Base-by-base conservation (phyloP, 129 eudicot genomes). In the Escallonia herrerae region DNA sequence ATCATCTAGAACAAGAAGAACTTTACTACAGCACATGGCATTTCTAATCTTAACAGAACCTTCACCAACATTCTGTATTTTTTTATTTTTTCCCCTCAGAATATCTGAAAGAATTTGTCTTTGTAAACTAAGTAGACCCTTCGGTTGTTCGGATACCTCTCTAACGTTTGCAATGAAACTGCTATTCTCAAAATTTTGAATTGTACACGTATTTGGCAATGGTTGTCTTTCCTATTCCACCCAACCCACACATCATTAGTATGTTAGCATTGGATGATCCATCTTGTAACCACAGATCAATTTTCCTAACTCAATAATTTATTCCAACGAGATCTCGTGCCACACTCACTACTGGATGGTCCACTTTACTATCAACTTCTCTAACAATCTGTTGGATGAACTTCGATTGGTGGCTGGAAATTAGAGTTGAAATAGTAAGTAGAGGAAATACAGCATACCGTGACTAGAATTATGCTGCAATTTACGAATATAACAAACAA, bases 1-100 rank as follows among this genome's bases (percentile, higher is more conserved):
- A 50, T 64, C 69, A 49, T 64, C 69, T 3, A 64, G 58, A 48
- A 64, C 69, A 2, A 64, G 56, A 49, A 64, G 69, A 48, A 47
- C 69, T 12, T 57, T 57, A 6, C 37, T 57, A 12, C 40, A 4
- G 2, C 42, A 14, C 38, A 33, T 4, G 42, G 42, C 42, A 57
- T 57, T 4, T 57, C 37, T 6, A 3, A 57, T 57, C 62, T 5
- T 57, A 15, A 4, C 40, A 22, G 10, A 15, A 2, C 39, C 40
- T 12, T 57, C 40, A 56, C 4, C 60, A 22, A 22, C 2, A 33
- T 37, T 37, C 2, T 7, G 6, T 33, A 33, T 15, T 7, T 57
- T 57, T 7, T n/a, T 4, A 2, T 5, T 14, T n/a, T 55, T 13
- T n/a, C 22, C 14, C 5, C 37, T 12, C 14, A 55, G 42, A 57